Evolutionary conservation across 139 green algal species (phyloP), one percentile per base, ranked within the genome.

Genomic region (Marvania coccoides): DNA sequence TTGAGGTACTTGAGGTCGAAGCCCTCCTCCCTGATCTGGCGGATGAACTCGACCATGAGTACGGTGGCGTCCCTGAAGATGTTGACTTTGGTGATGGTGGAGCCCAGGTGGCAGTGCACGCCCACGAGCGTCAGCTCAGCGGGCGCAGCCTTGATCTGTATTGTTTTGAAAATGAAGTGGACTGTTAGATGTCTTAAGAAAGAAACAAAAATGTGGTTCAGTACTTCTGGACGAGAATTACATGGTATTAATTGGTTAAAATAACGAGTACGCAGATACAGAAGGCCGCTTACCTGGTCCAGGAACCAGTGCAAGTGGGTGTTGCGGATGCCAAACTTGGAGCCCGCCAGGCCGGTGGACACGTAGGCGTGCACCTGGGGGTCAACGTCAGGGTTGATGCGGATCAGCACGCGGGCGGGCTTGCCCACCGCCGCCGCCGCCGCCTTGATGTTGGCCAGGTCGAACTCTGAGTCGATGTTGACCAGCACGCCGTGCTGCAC

Each of bases 261-360:
- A n/a, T n/a, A n/a, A n/a, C n/a, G n/a, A n/a, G n/a, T n/a, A n/a
- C n/a, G n/a, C n/a, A n/a, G n/a, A n/a, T n/a, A n/a, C n/a, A n/a
- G n/a, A n/a, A n/a, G n/a, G n/a, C n/a, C n/a, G n/a, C n/a, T n/a
- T n/a, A n/a, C n/a, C n/a, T n/a, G n/a, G 24, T 85, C 68, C 69
- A 85, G 47, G 65, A 85, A 85, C 79, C 79, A 85, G 61, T 85
- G 76, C 45, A 98, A 74, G 70, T 95, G 85, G 36, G 81, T 90
- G 83, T 98, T 98, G 71, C 93, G 85, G 75, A 98, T 98, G 74
- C 93, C 93, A 82, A 98, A 98, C 85, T 98, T 98, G 78, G 82
- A 94, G 74, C 74, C 88, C 13, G 93, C 91, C 69, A 97, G 79
- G 26, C 93, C 92, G 24, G 92, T 98, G 47, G 89, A 95, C 19